These are phyloP conservation scores for Saprolegnia parasitica DNA, from an alignment of 352 stramenopile genomes.

Conservation along the genomic window DNA sequence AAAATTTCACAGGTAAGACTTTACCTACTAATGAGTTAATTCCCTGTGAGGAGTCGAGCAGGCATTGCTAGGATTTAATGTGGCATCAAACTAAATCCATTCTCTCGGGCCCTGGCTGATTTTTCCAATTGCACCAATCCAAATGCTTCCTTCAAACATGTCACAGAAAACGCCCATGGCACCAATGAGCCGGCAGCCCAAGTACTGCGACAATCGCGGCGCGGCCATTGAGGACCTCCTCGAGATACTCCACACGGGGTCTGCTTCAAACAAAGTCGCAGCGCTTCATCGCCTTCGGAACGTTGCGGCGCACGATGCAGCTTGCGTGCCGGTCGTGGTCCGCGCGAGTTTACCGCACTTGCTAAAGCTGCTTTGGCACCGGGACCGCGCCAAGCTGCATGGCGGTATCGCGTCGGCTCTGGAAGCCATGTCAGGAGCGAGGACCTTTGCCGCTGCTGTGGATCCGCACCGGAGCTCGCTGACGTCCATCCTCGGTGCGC, in stretches of 20 bases:
- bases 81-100: no score
- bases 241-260: not conserved
- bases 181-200: not conserved
- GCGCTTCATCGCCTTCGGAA: not conserved
- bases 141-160: not conserved
- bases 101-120: not conserved
- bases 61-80: no score
- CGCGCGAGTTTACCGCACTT: not conserved
- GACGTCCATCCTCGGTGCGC: not conserved
- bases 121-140: not conserved
- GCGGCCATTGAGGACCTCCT: not conserved
- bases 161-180: not conserved
- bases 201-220: not conserved
- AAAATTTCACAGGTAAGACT: no score
- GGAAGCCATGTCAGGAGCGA: not conserved
- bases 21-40: no score
- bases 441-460: not conserved
- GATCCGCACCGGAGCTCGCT: not conserved
- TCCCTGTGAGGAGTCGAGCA: no score
- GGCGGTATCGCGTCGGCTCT: not conserved
- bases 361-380: not conserved
- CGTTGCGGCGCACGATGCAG: not conserved
- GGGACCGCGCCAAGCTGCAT: not conserved
- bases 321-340: not conserved
- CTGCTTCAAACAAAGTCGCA: not conserved